Percentiles rank a stretch among this genome's conserved stretches.
Conservation (phyloP, 345 rosid genomes). For the Syzygium jambos region DNA sequence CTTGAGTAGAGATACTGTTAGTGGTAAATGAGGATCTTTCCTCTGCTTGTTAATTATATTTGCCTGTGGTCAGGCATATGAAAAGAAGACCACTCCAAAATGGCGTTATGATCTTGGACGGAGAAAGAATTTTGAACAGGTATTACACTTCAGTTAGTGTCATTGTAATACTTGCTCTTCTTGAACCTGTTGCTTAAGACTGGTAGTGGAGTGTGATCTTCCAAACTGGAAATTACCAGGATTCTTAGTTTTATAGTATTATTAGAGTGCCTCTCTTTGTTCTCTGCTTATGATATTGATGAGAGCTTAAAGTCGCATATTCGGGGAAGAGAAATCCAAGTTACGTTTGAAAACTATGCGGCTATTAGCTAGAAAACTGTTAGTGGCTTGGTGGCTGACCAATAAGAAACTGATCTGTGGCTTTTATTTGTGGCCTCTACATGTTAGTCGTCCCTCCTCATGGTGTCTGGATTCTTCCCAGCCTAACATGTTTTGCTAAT, state of each 20-base stretch:
- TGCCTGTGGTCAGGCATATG: conserved; percentile 67
- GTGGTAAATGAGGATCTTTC: background rate
- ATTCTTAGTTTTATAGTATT: background rate
- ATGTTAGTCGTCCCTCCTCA: background rate
- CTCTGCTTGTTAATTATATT: background rate
- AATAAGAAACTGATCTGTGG: background rate
- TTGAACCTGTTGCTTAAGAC: background rate
- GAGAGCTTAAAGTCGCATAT: background rate
- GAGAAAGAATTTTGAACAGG: conserved; percentile 80
- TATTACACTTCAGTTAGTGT: background rate
- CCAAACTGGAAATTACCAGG: background rate
- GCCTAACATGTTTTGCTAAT: background rate
- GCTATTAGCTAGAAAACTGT: background rate
- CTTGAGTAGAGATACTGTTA: background rate
- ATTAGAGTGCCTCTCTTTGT: background rate
- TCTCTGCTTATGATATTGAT: background rate
- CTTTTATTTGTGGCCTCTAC: background rate
- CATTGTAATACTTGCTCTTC: background rate
- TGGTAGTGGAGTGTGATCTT: background rate
- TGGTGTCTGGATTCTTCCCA: background rate
- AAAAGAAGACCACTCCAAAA: conserved; percentile 81
- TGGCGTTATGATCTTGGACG: conserved; percentile 96
- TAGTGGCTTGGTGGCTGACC: background rate
- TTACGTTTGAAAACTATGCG: background rate
- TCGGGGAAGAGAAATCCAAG: background rate